Percentiles rank a stretch among this genome's conserved stretches.
Conservation (phyloP, 2,329 filamentous ascomycete genomes). For the Metarhizium guizhouense region DNA sequence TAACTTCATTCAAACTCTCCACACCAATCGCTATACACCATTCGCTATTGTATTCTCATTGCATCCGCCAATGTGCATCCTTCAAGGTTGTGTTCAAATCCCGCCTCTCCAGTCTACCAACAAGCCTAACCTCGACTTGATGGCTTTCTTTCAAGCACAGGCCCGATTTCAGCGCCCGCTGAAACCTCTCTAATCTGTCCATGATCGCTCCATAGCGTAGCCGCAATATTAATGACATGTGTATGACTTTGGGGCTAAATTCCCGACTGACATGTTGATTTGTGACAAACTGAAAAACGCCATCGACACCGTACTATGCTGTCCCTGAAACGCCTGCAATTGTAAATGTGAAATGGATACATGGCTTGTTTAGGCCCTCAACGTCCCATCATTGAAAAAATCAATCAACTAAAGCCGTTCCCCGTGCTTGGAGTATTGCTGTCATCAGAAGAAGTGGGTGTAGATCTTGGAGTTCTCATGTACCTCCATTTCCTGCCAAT, state of each 20-base stretch:
- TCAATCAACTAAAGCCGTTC: conserved; percentile 17
- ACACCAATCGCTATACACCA: conserved; percentile 2
- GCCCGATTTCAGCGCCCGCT: background rate
- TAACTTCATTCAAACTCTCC: conserved; percentile 3
- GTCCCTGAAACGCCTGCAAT: conserved; percentile 41
- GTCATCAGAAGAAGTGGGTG: conserved; percentile 95
- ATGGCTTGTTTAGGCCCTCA: conserved; percentile 26
- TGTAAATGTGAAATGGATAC: conserved; percentile 42
- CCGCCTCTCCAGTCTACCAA: background rate
- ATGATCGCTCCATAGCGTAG: conserved; percentile 5
- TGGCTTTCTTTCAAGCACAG: background rate
- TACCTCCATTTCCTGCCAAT: conserved; percentile 89
- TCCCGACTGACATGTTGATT: conserved; percentile 19
- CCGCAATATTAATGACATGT: conserved; percentile 26
- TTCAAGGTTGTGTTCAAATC: background rate
- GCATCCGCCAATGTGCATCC: background rate
- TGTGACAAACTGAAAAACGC: conserved; percentile 35
- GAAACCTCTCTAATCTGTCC: background rate
- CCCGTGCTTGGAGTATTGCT: conserved; percentile 12
- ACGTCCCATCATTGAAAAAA: conserved; percentile 16
- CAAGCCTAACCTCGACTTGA: background rate
- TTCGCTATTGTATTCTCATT: conserved; percentile 3
- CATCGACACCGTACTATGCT: conserved; percentile 51
- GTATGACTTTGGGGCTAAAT: conserved; percentile 27
- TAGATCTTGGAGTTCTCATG: conserved; percentile 98